A percentile compares a stretch with the other conserved stretches of the same genome.
Conservation (phyloP, 2,329 filamentous ascomycete genomes). For the Pseudocercospora pini-densiflorae region DNA sequence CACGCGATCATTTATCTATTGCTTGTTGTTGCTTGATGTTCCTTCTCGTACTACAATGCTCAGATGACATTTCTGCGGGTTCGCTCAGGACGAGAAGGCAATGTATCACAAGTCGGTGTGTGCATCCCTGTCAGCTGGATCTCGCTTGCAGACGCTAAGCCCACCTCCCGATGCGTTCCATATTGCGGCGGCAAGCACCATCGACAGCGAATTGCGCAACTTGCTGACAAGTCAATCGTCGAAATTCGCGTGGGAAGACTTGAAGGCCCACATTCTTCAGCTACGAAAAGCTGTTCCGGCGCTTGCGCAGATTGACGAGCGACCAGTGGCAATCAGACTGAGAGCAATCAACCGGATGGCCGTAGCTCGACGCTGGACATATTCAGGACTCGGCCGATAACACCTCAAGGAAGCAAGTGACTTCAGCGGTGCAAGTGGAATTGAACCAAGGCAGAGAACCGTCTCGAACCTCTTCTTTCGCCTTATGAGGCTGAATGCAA, state of each 20-base stretch:
- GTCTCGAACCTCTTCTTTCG: background rate
- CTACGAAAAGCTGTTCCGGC: background rate
- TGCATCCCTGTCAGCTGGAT: background rate
- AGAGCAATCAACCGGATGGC: background rate
- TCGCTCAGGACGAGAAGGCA: background rate
- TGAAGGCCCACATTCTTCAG: background rate
- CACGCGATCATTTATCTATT: background rate
- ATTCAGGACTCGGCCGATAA: background rate
- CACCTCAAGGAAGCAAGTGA: background rate
- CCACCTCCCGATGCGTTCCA: background rate
- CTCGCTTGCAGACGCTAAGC: background rate
- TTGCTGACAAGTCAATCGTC: background rate
- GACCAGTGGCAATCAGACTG: background rate
- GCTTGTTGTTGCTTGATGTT: background rate
- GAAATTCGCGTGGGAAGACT: too few species aligned
- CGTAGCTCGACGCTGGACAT: background rate
- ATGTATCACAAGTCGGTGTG: slow-evolving; percentile 1
- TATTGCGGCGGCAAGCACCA: background rate
- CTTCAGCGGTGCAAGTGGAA: background rate
- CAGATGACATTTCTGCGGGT: background rate
- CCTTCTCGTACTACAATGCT: background rate
- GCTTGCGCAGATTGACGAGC: background rate
- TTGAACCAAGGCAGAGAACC: background rate
- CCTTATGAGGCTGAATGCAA: background rate
- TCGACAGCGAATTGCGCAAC: background rate